Conservation (phyloP, 148 eudicot genomes). For the Fagopyrum tataricum region DNA sequence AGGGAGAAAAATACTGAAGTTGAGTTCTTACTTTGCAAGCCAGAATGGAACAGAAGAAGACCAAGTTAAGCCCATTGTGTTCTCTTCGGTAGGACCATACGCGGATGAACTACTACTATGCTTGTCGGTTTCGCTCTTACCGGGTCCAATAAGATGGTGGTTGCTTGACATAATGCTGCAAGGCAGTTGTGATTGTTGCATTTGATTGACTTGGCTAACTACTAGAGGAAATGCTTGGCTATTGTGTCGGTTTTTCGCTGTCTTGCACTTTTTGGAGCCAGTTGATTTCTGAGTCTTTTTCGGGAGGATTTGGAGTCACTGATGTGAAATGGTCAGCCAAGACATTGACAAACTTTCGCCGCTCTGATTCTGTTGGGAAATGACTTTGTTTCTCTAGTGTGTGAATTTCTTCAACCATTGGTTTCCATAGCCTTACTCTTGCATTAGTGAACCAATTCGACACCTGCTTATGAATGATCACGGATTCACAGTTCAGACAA, state of each 20-base stretch:
- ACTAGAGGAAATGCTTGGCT: background rate
- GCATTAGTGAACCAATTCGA: constrained; percentile 55
- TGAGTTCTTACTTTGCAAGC: constrained; percentile 28
- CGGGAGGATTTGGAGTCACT: constrained; percentile 20
- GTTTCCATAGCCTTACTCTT: constrained; percentile 43
- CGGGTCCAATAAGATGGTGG: background rate
- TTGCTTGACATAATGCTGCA: background rate
- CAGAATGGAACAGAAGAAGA: constrained; percentile 33
- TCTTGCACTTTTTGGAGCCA: constrained; percentile 17
- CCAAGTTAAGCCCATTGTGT: constrained; percentile 25
- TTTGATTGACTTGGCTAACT: background rate
- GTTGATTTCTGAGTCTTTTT: constrained; percentile 18
- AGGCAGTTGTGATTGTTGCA: background rate
- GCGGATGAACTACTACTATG: constrained; percentile 2
- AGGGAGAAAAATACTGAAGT: background rate
- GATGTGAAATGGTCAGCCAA: constrained; percentile 19
- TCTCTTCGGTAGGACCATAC: constrained; percentile 12
- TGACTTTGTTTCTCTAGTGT: constrained; percentile 30
- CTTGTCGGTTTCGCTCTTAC: background rate
- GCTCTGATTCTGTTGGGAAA: constrained; percentile 20
- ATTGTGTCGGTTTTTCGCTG: background rate
- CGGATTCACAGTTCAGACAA: too few relatives aligned
- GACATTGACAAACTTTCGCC: constrained; percentile 12
- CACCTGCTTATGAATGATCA: constrained; percentile 21
- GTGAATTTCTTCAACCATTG: constrained; percentile 50